Percentiles rank a stretch among this genome's conserved stretches.
These are phyloP conservation scores for Botrytis squamosa DNA, from an alignment of 2,329 filamentous ascomycete species.

Conservation along the genomic window DNA sequence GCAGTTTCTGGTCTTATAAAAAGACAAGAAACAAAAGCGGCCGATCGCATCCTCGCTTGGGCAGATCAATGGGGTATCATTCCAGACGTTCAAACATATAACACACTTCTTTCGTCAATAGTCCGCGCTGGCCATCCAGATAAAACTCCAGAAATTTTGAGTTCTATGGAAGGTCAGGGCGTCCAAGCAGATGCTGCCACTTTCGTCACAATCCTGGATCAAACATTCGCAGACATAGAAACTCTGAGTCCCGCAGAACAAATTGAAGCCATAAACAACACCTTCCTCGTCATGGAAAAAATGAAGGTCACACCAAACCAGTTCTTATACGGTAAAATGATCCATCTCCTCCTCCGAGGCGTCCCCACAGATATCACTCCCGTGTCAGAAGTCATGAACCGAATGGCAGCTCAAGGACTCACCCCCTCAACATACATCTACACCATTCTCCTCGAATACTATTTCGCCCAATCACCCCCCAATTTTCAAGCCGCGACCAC, in stretches of 20 bases:
- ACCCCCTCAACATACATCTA: constrained; percentile 64
- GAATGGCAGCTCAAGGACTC: constrained; percentile 57
- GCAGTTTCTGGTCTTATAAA: constrained; percentile 62
- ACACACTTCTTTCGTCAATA: constrained; percentile 63
- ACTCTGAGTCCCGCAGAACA: constrained; percentile 50
- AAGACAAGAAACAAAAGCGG: constrained; percentile 47
- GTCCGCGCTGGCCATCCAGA: constrained; percentile 50
- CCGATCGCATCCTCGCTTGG: constrained; percentile 53
- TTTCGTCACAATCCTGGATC: constrained; percentile 70
- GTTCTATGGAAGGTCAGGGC: constrained; percentile 56
- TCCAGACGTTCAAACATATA: constrained; percentile 56
- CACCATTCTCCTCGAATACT: constrained; percentile 69
- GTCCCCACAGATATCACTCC: constrained; percentile 43
- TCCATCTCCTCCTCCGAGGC: constrained; percentile 58
- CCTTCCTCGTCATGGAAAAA: constrained; percentile 58
- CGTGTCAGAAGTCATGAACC: constrained; percentile 59
- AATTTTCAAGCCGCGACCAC: constrained; percentile 58
- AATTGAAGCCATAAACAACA: constrained; percentile 48
- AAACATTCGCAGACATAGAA: constrained; percentile 48
- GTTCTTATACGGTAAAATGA: constrained; percentile 67
- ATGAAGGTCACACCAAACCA: constrained; percentile 59
- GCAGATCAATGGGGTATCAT: constrained; percentile 45
- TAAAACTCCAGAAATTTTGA: constrained; percentile 54
- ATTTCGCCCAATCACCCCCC: constrained; percentile 58
- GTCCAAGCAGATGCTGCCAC: constrained; percentile 65